Conservation (phyloP, 495 filamentous ascomycete species). For the Clavariopsis aquatica region DNA sequence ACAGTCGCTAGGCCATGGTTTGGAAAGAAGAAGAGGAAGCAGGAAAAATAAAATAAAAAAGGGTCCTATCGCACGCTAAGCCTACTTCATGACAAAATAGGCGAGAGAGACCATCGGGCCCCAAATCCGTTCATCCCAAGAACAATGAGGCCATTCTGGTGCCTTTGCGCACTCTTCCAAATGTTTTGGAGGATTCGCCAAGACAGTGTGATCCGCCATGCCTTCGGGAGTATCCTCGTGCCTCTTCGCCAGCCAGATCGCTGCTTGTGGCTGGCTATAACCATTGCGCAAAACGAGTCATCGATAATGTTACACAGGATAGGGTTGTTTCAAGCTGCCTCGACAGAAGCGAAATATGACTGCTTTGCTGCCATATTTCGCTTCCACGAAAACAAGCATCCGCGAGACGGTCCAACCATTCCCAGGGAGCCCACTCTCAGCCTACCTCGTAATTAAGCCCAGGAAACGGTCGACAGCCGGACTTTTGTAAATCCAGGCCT, state of each 20-base stretch:
- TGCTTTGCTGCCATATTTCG: too few relatives aligned
- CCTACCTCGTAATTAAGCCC: too few relatives aligned
- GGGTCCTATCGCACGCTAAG: neutral
- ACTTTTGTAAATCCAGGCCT: too few relatives aligned
- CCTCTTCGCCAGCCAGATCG: slow-evolving; percentile 2
- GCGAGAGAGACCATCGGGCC: slow-evolving; percentile 7
- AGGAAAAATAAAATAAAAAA: too few relatives aligned
- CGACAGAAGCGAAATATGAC: too few relatives aligned
- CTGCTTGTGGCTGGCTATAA: neutral
- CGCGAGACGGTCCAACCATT: too few relatives aligned
- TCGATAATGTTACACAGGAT: neutral
- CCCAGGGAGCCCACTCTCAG: too few relatives aligned
- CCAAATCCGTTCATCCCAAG: neutral
- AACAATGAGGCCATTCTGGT: neutral
- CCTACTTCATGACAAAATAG: neutral
- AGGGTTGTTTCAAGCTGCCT: neutral
- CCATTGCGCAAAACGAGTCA: slow-evolving; percentile 1
- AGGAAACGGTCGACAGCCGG: too few relatives aligned
- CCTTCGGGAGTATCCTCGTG: slow-evolving; percentile 12
- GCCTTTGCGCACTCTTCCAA: slow-evolving; percentile 17
- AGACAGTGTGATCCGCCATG: slow-evolving; percentile 11
- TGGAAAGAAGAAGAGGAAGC: too few relatives aligned
- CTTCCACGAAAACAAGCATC: too few relatives aligned
- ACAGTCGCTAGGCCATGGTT: too few relatives aligned
- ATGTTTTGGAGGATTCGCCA: slow-evolving; percentile 21